A percentile compares a stretch with the other conserved stretches of the same genome.
Evolutionary conservation across 768 basidiomycete species (phyloP).

Genomic region (Tephrocybe sp.): DNA sequence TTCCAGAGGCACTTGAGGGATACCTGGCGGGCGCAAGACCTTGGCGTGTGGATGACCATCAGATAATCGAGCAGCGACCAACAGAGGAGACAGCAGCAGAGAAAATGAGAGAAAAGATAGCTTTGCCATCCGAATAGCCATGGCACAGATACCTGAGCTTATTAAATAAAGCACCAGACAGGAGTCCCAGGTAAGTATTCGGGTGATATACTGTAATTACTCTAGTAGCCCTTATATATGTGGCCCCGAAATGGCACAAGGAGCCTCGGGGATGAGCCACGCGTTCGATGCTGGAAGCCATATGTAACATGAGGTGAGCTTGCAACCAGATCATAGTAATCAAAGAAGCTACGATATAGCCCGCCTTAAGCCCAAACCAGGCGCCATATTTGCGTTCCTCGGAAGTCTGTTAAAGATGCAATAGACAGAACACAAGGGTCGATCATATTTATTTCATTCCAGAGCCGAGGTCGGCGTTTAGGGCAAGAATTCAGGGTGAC

Average conservation of each 20-base stretch:
- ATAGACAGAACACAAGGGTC: too few relatives aligned
- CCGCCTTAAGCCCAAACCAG: constrained; percentile 6
- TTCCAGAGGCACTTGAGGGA: constrained; percentile 30
- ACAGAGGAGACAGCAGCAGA: constrained; percentile 17
- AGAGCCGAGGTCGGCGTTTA: too few relatives aligned
- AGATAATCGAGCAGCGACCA: constrained; percentile 23
- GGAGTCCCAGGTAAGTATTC: not conserved
- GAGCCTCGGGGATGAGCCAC: constrained; percentile 7
- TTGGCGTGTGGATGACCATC: constrained; percentile 43
- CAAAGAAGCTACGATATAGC: constrained; percentile 11
- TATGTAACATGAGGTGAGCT: constrained; percentile 5
- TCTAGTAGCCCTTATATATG: constrained; percentile 9
- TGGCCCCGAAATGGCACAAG: not conserved
- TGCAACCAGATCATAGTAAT: not conserved
- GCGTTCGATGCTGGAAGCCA: constrained; percentile 1
- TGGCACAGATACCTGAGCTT: not conserved
- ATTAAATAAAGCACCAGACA: not conserved
- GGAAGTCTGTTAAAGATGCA: too few relatives aligned
- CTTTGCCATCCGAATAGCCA: constrained; percentile 14
- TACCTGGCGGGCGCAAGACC: constrained; percentile 33
- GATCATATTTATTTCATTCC: too few relatives aligned
- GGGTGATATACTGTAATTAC: not conserved
- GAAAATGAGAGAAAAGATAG: constrained; percentile 19
- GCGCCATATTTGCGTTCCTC: constrained; percentile 1
- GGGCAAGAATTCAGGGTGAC: too few relatives aligned